Percentiles rank a stretch among this genome's conserved stretches.
phyloP scores from a whole-genome alignment of 495 filamentous ascomycete species.

The Chaetomidium leptoderma region DNA sequence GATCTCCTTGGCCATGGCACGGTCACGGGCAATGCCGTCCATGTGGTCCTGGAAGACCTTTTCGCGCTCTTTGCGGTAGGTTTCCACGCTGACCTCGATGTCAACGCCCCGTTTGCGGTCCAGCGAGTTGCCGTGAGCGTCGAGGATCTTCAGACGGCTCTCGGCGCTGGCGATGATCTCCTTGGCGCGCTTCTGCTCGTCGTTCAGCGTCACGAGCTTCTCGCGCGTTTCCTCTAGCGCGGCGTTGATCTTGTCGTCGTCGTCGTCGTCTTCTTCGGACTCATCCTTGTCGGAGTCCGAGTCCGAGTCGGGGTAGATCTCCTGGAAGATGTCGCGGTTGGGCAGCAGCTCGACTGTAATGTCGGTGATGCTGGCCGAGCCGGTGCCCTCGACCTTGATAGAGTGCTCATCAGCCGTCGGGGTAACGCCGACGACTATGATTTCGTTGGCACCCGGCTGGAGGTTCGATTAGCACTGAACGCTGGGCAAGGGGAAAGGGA shows the following conservation, averaged over 20 bases:
- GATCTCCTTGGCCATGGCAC: conserved; percentile 38
- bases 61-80: conserved; percentile 47
- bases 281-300: conserved; percentile 36
- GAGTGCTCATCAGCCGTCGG: conserved; percentile 61
- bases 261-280: conserved; percentile 33
- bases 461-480: conserved; percentile 1
- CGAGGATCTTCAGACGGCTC: conserved; percentile 42
- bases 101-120: conserved; percentile 28
- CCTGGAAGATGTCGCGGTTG: conserved; percentile 54
- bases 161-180: conserved; percentile 38
- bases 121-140: conserved; percentile 41
- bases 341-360: conserved; percentile 59
- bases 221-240: conserved; percentile 28
- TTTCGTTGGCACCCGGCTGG: conserved; percentile 58
- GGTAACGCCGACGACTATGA: conserved; percentile 61
- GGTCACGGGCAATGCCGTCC: conserved; percentile 29
- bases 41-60: conserved; percentile 44
- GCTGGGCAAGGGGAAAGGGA: neutral
- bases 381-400: conserved; percentile 66
- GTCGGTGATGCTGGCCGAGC: conserved; percentile 60
- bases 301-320: conserved; percentile 51
- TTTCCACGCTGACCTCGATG: conserved; percentile 36
- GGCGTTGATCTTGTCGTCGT: conserved; percentile 22
- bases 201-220: conserved; percentile 24
- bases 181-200: conserved; percentile 28